Base-by-base conservation (phyloP, 768 basidiomycete species). In the Boletus patriciae region DNA sequence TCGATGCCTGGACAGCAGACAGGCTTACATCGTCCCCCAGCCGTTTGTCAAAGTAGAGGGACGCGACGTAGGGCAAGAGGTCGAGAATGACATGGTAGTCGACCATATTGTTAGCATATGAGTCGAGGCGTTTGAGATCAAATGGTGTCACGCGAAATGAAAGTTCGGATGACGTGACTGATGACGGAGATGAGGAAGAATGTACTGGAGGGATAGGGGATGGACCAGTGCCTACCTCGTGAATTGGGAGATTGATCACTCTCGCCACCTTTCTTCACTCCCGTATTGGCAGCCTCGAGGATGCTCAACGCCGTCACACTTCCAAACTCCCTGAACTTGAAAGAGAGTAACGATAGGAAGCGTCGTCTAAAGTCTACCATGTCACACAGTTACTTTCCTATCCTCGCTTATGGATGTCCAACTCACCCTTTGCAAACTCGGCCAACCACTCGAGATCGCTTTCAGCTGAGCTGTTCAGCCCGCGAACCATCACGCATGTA, bases 11-110 rank as follows among this genome's bases (percentile, higher is more conserved):
- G 6, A 98, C 88, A 0, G 90, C 92, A 41, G 90, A 92, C 19
- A 98, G 72, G 43, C 74, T 82, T 19, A 90, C 75, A 18, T 86
- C 86, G 6, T 78, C 78, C 1, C 85, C 86, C 4, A 90, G 71
- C 33, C 86, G 81, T 62, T 78, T 81, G 64, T 92, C 85, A 71
- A 98, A 99, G 75, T 88, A 96, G 15, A 98, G 77, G n/a, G 80
- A 74, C 3, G 93, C 85, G 37, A 94, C 74, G 1, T 77, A 81
- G 0, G 97, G 96, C 16, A 99, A 79, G 25, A 98, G 79, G 71
- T 99, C 97, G 40, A 98, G 80, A 54, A 98, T 83, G 63, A 96
- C 93, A 68, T 98, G 97, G 66, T 96, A 98, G 72, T 98, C 97
- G 41, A 98, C 80, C 84, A 90, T 87, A 68, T 94, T 94, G 71